Evolutionary conservation across 1,139 yeast species (phyloP).

Genomic region (Diutina mesorugosa): DNA sequence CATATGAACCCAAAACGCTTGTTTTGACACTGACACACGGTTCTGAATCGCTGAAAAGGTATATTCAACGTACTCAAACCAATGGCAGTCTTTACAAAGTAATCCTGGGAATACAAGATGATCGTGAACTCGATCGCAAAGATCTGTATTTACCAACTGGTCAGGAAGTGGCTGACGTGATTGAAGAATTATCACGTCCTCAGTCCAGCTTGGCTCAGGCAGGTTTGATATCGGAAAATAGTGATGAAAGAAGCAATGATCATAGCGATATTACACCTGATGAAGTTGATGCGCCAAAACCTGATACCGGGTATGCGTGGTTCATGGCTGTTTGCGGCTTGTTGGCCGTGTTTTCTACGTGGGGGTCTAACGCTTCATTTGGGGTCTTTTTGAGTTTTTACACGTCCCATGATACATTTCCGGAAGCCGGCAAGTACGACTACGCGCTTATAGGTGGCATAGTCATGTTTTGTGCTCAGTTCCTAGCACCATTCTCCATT

Average conservation of each 20-base stretch:
- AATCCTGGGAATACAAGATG: constrained; percentile 21
- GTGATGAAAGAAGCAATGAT: constrained; percentile 4
- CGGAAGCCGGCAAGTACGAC: constrained; percentile 45
- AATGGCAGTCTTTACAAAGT: constrained; percentile 8
- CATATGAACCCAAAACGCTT: not conserved
- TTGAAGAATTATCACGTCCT: not conserved
- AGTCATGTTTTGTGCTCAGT: constrained; percentile 44
- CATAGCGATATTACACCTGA: constrained; percentile 5
- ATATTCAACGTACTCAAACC: not conserved
- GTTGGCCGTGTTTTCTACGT: constrained; percentile 37
- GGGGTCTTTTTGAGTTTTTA: constrained; percentile 58
- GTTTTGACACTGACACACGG: not conserved
- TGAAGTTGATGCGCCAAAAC: not conserved
- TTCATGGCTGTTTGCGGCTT: constrained; percentile 35
- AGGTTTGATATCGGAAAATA: constrained; percentile 8
- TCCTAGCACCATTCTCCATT: constrained; percentile 40
- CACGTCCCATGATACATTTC: constrained; percentile 28
- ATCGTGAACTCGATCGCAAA: constrained; percentile 12
- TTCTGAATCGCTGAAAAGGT: not conserved
- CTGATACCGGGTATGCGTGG: constrained; percentile 65
- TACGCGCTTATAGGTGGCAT: constrained; percentile 64
- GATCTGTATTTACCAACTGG: constrained; percentile 3
- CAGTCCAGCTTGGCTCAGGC: constrained; percentile 6
- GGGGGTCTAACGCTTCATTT: constrained; percentile 66
- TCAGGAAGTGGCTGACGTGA: not conserved